Base-by-base conservation (phyloP, 1,284 basidiomycete species). In the Moesziomyces aphidis region DNA sequence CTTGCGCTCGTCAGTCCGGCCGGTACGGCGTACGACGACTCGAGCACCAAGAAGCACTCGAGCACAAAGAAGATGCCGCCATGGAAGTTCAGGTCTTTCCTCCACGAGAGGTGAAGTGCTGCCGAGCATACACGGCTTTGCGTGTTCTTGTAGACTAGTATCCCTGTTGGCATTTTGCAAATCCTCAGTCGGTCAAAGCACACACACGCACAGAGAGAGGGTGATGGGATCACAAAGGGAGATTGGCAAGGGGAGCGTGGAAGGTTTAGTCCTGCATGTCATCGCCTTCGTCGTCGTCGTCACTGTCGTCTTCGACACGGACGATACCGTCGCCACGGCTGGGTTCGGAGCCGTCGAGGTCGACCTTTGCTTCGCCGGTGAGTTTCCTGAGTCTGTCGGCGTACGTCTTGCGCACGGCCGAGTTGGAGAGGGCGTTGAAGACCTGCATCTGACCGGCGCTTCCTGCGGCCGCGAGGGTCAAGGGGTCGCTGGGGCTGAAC, bases 401-500 rank as follows among this genome's bases (percentile, higher is more conserved):
- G 56, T 86, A 86, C 4, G 83, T 80, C 31, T 82, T 79, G 13
- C 85, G 69, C 5, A 86, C 81, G 24, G 83, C 86, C 5, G 79
- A 53, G 60, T 86, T 86, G 44, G 76, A 69, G 47, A 85, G 77
- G 8, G 85, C 75, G 65, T 99, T 95, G 94, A 97, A 99, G 11
- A 99, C 89, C 83, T 98, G 95, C 5, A 99, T 85, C 78, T 92
- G 93, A 3, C 93, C 96, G 79, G 93, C 92, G 8, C 93, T 94
- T 5, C 97, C 97, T 15, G 92, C 97, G 2, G 94, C 95, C 1
- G 95, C 96, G 49, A 99, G 85, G 1, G 94, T 97, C 55, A 98
- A 90, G 0, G 95, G 92, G 79, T 97, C 93, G 84, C 98, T 94
- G 0, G 97, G 96, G 23, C 93, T 95, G 88, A 93, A 98, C 4